Conservation (phyloP, 176 grass and related monocot genomes). For the Typha latifolia region DNA sequence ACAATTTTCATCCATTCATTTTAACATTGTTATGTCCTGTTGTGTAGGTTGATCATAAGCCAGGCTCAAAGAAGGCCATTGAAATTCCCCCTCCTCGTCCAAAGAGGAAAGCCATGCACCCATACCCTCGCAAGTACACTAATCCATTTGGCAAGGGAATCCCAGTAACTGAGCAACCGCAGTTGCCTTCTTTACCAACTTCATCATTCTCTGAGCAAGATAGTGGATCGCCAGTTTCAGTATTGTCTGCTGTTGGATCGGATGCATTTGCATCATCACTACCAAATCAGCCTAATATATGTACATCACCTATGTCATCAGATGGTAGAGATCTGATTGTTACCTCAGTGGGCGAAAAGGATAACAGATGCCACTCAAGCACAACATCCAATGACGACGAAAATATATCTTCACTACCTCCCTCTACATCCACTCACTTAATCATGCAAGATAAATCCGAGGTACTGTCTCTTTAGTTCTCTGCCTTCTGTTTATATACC, state of each 20-base stretch:
- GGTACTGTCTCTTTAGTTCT: conserved; percentile 27
- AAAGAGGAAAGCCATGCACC: conserved; percentile 80
- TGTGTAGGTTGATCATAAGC: conserved; percentile 47
- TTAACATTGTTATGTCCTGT: conserved; percentile 11
- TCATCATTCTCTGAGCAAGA: conserved; percentile 47
- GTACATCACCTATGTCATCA: conserved; percentile 32
- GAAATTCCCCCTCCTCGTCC: conserved; percentile 90
- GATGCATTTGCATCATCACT: conserved; percentile 45
- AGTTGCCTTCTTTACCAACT: conserved; percentile 21
- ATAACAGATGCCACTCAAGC: conserved; percentile 6
- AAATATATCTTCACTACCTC: background rate
- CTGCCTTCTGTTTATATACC: background rate
- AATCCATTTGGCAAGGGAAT: conserved; percentile 12
- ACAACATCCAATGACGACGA: conserved; percentile 12
- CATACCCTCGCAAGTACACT: conserved; percentile 73
- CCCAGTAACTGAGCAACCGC: conserved; percentile 3
- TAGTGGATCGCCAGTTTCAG: conserved; percentile 61
- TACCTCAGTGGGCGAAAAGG: background rate
- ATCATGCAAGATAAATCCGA: conserved; percentile 5
- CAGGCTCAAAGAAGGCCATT: conserved; percentile 22
- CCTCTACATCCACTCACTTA: background rate
- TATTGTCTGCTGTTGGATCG: conserved; percentile 47
- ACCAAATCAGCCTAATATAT: conserved; percentile 26
- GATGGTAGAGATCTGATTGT: conserved; percentile 23
- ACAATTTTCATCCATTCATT: background rate